phyloP scores from a whole-genome alignment of 176 grass and related monocot species.

The Microstegium vimineum region DNA sequence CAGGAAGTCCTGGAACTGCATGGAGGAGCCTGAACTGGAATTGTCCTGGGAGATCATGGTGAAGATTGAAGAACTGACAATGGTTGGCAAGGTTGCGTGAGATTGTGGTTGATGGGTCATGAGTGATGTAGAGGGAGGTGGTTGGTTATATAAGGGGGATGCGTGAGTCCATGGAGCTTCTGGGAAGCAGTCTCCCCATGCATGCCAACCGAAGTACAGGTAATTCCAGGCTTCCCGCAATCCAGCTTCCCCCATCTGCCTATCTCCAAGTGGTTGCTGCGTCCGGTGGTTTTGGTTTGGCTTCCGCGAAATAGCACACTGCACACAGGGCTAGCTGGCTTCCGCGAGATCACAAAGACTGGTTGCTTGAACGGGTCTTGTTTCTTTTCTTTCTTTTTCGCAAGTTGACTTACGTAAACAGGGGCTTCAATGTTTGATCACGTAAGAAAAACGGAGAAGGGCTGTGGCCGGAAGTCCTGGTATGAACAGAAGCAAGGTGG shows the following conservation, averaged over 20 bases:
- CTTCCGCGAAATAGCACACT: constrained; percentile 63
- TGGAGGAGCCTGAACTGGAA: neutral
- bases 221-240: constrained; percentile 34
- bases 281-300: constrained; percentile 25
- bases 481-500: neutral
- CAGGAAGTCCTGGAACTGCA: constrained; percentile 72
- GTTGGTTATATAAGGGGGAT: constrained; percentile 32
- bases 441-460: neutral
- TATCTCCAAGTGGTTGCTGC: constrained; percentile 38
- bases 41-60: neutral
- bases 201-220: constrained; percentile 40
- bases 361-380: constrained; percentile 31
- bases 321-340: constrained; percentile 2
- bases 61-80: neutral
- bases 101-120: neutral
- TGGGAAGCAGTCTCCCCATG: constrained; percentile 41
- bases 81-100: neutral
- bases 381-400: neutral
- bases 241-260: neutral
- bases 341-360: neutral
- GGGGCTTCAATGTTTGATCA: neutral
- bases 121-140: neutral
- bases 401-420: neutral
- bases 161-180: constrained; percentile 30
- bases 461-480: neutral